Conservation (phyloP, 1,139 yeast genomes). For the Hanseniaspora uvarum region DNA sequence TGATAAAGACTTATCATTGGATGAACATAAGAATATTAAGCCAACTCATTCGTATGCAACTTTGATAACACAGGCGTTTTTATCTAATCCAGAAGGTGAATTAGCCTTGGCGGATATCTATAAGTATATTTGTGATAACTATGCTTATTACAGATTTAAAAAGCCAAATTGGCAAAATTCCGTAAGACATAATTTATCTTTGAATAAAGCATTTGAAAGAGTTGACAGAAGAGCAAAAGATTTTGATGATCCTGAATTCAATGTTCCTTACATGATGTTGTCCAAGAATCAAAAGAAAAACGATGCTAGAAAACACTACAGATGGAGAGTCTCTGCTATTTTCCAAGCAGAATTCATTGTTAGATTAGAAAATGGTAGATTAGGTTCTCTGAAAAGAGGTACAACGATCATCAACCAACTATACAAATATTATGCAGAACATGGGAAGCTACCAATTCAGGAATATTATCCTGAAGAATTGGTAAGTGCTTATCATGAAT, state of each 20-base stretch:
- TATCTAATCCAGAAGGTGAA: slow-evolving; percentile 78
- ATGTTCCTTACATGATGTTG: background rate
- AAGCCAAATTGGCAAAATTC: slow-evolving; percentile 96
- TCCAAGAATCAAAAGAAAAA: slow-evolving; percentile 40
- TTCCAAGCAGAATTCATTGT: slow-evolving; percentile 75
- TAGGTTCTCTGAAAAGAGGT: slow-evolving; percentile 66
- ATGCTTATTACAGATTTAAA: slow-evolving; percentile 82
- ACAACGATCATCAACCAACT: slow-evolving; percentile 68
- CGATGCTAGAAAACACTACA: slow-evolving; percentile 98
- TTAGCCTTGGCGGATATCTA: slow-evolving; percentile 85
- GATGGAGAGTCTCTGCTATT: slow-evolving; percentile 88
- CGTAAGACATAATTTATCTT: slow-evolving; percentile 68
- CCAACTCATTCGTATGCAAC: slow-evolving; percentile 98
- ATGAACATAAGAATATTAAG: slow-evolving; percentile 82
- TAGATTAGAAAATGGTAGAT: slow-evolving; percentile 65
- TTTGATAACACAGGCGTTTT: slow-evolving; percentile 93
- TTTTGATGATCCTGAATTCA: slow-evolving; percentile 3
- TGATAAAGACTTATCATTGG: slow-evolving; percentile 50
- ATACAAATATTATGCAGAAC: slow-evolving; percentile 64
- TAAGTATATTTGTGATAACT: slow-evolving; percentile 76
- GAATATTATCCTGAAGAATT: slow-evolving; percentile 24
- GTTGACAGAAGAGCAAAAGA: slow-evolving; percentile 59
- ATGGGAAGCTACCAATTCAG: slow-evolving; percentile 48
- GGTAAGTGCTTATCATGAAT: slow-evolving; percentile 20
- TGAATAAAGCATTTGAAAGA: slow-evolving; percentile 83